Base-by-base conservation (phyloP, 2,329 filamentous ascomycete genomes). In the Scedosporium apiospermum region DNA sequence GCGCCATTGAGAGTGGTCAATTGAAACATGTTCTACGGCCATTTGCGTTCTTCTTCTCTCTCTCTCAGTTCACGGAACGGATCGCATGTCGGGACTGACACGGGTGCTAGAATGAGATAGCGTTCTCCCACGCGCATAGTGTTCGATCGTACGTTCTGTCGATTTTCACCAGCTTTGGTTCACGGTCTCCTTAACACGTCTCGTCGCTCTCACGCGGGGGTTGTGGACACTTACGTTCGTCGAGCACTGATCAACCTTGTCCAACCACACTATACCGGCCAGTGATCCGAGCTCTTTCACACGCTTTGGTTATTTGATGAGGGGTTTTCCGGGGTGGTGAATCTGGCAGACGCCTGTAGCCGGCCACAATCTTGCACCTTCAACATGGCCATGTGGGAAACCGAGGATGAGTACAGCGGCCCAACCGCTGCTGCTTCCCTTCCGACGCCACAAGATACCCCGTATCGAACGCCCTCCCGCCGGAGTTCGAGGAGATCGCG, bases 401-500 rank as follows among this genome's bases (percentile, higher is more conserved):
- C 82, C 6, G 85, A 88, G 65, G 83, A 88, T 69, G 84, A 88
- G 72, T 80, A 80, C 66, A 76, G 80, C 66, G 78, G 78, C 65
- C 81, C 71, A 38, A 70, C 82, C 65, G 80, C 82, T 66, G 78
- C 79, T 66, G 79, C 84, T 68, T 78, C 83, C 57, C 78, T 92
- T 64, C 88, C 91, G 34, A 88, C 88, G 42, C 87, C 90, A 10
- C 81, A 82, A 42, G 86, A 88, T 66, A 89, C 88, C 27, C 88
- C 88, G 21, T 90, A 90, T 69, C 82, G 88, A 68, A 88, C 87
- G 6, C 85, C 87, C 60, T 93, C 91, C 27, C 83, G 86, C 68
- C 51, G 51, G 23, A 80, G 68, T 51, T 84, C 82, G 21, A 82
- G 74, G 65, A 78, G 82, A 59, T 90, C 89, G 7, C 82, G 85